Evolutionary conservation across 1,284 basidiomycete species (phyloP).

Genomic region (Malassezia furfur): DNA sequence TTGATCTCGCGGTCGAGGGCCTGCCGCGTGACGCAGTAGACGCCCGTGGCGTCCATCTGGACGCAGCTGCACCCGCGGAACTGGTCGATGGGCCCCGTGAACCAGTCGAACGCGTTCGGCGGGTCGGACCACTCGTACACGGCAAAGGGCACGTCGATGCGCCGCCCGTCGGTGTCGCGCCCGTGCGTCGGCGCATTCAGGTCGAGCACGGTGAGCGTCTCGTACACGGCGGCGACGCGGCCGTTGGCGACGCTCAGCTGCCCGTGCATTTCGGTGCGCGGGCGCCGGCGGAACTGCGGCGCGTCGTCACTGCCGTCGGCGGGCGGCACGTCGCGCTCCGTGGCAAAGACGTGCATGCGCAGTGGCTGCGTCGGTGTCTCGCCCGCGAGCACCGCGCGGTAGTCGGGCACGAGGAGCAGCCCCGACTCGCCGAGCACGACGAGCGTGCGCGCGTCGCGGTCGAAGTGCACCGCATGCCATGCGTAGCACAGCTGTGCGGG

Average conservation of each 20-base stretch:
- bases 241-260: conserved; percentile 9
- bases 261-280: conserved; percentile 1
- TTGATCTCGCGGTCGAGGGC: conserved; percentile 1
- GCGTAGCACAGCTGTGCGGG: conserved; percentile 13
- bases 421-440: conserved; percentile 29
- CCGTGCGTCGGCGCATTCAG: neutral
- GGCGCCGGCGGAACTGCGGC: neutral
- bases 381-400: conserved; percentile 23
- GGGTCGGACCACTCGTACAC: conserved; percentile 10
- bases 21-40: conserved; percentile 14
- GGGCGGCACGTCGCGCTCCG: conserved; percentile 21
- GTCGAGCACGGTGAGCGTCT: conserved; percentile 5
- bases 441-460: conserved; percentile 29
- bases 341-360: conserved; percentile 8
- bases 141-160: conserved; percentile 1
- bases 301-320: neutral
- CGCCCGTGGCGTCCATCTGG: conserved; percentile 15
- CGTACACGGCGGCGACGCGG: conserved; percentile 5
- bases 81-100: neutral
- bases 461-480: conserved; percentile 35
- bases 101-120: neutral
- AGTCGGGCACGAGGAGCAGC: conserved; percentile 29
- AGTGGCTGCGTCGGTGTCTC: conserved; percentile 5
- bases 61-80: conserved; percentile 13
- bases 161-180: neutral